phyloP scores from a whole-genome alignment of 768 basidiomycete genomes.

The Russula compacta region DNA sequence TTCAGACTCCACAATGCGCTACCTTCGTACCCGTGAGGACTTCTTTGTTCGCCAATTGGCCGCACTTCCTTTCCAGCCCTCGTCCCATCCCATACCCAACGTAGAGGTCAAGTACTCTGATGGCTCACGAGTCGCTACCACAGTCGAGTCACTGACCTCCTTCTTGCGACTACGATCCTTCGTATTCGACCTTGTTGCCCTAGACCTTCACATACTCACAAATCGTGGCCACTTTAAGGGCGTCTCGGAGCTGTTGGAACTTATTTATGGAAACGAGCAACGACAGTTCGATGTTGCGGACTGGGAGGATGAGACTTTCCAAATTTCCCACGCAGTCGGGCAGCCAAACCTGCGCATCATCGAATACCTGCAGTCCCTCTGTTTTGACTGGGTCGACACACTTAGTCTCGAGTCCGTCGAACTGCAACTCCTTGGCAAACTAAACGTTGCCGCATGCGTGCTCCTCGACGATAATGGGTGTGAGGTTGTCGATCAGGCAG shows the following conservation, averaged over 20 bases:
- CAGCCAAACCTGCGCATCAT: constrained; percentile 82
- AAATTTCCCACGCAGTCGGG: constrained; percentile 61
- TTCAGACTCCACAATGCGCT: constrained; percentile 71
- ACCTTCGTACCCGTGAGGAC: constrained; percentile 79
- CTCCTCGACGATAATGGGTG: constrained; percentile 64
- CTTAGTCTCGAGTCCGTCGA: constrained; percentile 48
- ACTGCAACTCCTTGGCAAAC: constrained; percentile 52
- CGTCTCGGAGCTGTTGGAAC: constrained; percentile 65
- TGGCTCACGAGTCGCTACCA: constrained; percentile 58
- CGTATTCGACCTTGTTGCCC: constrained; percentile 75
- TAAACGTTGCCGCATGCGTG: constrained; percentile 65
- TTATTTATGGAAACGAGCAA: constrained; percentile 64
- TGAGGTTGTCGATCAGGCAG: constrained; percentile 70
- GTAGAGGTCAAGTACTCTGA: constrained; percentile 64
- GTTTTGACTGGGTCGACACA: constrained; percentile 83
- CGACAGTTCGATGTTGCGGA: constrained; percentile 34
- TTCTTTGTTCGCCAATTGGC: constrained; percentile 85
- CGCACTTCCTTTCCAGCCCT: constrained; percentile 57
- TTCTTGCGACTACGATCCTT: constrained; percentile 79
- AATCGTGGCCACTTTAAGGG: constrained; percentile 68
- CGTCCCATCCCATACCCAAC: constrained; percentile 40
- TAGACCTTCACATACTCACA: constrained; percentile 83
- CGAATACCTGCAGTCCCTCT: constrained; percentile 78
- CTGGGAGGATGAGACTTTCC: constrained; percentile 42
- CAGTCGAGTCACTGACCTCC: constrained; percentile 55